Evolutionary conservation across 106 monocot genomes (phyloP).

Genomic region (Platanthera zijinensis): DNA sequence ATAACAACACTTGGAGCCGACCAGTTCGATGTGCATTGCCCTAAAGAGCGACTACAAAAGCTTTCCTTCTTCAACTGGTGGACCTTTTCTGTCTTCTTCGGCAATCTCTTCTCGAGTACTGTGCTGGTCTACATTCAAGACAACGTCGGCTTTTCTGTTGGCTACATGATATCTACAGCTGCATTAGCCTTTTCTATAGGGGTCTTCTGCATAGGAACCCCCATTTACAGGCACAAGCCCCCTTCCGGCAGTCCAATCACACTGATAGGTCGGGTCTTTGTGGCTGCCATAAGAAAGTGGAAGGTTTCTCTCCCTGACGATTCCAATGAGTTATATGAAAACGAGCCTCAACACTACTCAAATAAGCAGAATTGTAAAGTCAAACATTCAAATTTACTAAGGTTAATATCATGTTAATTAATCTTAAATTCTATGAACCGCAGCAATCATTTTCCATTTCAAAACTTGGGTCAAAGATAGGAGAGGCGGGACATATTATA

Average conservation of each 20-base stretch:
- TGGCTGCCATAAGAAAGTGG: conserved; percentile 22
- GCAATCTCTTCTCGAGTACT: conserved; percentile 33
- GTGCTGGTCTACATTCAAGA: conserved; percentile 44
- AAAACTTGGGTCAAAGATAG: too few relatives aligned
- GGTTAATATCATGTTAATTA: too few relatives aligned
- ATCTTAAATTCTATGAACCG: too few relatives aligned
- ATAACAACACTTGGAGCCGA: conserved; percentile 48
- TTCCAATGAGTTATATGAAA: conserved; percentile 31
- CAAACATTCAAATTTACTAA: too few relatives aligned
- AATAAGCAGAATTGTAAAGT: too few relatives aligned
- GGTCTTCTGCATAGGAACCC: conserved; percentile 28
- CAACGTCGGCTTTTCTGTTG: conserved; percentile 33
- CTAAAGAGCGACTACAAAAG: conserved; percentile 28
- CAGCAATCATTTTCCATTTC: too few relatives aligned
- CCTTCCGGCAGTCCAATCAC: conserved; percentile 27
- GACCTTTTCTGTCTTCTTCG: conserved; percentile 42
- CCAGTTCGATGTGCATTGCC: conserved; percentile 37
- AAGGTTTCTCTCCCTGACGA: conserved; percentile 15
- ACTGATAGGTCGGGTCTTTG: conserved; percentile 23
- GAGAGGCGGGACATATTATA: too few relatives aligned
- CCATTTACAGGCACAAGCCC: conserved; percentile 31
- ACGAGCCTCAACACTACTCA: conserved; percentile 1
- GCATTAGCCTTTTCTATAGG: conserved; percentile 20
- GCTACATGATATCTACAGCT: conserved; percentile 24
- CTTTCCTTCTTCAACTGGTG: conserved; percentile 58